phyloP scores from a whole-genome alignment of 495 filamentous ascomycete genomes.

The Neurospora tetrasperma region DNA sequence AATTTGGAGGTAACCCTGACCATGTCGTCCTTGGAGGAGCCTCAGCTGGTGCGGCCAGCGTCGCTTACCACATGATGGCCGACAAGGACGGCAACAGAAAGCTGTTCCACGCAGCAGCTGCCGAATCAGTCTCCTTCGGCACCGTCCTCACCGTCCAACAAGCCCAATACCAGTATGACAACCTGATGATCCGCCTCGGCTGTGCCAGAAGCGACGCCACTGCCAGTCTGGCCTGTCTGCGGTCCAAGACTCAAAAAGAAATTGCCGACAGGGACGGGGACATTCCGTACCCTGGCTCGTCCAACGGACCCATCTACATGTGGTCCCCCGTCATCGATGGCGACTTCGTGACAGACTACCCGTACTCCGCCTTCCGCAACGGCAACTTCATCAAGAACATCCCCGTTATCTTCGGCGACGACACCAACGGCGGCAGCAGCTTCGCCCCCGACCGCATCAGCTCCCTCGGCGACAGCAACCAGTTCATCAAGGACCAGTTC shows the following conservation, averaged over 20 bases:
- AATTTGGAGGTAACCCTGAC: constrained; percentile 61
- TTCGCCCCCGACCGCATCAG: constrained; percentile 47
- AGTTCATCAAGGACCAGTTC: constrained; percentile 56
- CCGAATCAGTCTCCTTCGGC: constrained; percentile 57
- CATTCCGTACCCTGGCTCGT: constrained; percentile 42
- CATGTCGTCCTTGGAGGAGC: constrained; percentile 59
- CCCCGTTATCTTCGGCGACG: constrained; percentile 60
- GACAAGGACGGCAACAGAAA: constrained; percentile 26
- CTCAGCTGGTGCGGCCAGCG: constrained; percentile 54
- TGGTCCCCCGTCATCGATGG: constrained; percentile 50
- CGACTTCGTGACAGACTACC: constrained; percentile 45
- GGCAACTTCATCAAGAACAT: constrained; percentile 53
- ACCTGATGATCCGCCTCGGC: constrained; percentile 44
- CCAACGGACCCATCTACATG: constrained; percentile 36
- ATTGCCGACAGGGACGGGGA: constrained; percentile 46
- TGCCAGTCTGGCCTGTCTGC: constrained; percentile 50
- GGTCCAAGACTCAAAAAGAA: constrained; percentile 33
- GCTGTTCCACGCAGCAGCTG: constrained; percentile 53
- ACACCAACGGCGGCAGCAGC: constrained; percentile 58
- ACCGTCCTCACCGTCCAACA: constrained; percentile 47
- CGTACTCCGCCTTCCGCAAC: constrained; percentile 45
- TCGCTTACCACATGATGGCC: constrained; percentile 53
- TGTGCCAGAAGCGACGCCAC: constrained; percentile 30
- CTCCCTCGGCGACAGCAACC: constrained; percentile 34
- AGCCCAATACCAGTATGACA: constrained; percentile 56